A percentile compares a stretch with the other conserved stretches of the same genome.
phyloP scores from a whole-genome alignment of 1,139 yeast species.

The Pichiaceae sp. region DNA sequence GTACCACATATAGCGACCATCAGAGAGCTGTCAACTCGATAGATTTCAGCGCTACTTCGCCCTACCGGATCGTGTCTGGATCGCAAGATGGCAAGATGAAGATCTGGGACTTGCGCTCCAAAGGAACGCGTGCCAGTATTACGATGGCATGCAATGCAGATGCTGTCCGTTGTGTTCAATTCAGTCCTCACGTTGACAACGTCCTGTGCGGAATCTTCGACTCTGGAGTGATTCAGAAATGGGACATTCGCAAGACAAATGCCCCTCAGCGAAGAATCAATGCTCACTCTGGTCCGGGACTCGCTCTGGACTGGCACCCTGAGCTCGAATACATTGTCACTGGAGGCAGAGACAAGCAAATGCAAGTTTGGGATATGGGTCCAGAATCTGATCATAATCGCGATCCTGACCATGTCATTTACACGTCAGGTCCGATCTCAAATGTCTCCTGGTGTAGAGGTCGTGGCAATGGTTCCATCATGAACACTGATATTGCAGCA shows the following conservation, averaged over 20 bases:
- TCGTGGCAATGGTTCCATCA: slow-evolving; percentile 28
- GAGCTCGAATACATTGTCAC: slow-evolving; percentile 73
- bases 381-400: slow-evolving; percentile 27
- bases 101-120: slow-evolving; percentile 76
- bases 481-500: slow-evolving; percentile 63
- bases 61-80: slow-evolving; percentile 65
- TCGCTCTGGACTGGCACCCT: slow-evolving; percentile 85
- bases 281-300: slow-evolving; percentile 89
- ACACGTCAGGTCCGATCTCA: slow-evolving; percentile 69
- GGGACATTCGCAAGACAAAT: slow-evolving; percentile 61
- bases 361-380: slow-evolving; percentile 69
- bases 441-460: slow-evolving; percentile 62
- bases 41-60: slow-evolving; percentile 54
- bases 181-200: slow-evolving; percentile 40
- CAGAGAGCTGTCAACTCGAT: slow-evolving; percentile 76
- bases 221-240: slow-evolving; percentile 77
- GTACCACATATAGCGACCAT: slow-evolving; percentile 55
- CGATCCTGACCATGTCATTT: slow-evolving; percentile 63
- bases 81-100: slow-evolving; percentile 87
- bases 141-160: slow-evolving; percentile 52
- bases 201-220: slow-evolving; percentile 74
- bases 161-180: slow-evolving; percentile 55
- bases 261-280: slow-evolving; percentile 67
- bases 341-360: slow-evolving; percentile 86
- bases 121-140: slow-evolving; percentile 36